Conservation (phyloP, 2,329 filamentous ascomycete species). For the Ophiosphaerella herpotricha region DNA sequence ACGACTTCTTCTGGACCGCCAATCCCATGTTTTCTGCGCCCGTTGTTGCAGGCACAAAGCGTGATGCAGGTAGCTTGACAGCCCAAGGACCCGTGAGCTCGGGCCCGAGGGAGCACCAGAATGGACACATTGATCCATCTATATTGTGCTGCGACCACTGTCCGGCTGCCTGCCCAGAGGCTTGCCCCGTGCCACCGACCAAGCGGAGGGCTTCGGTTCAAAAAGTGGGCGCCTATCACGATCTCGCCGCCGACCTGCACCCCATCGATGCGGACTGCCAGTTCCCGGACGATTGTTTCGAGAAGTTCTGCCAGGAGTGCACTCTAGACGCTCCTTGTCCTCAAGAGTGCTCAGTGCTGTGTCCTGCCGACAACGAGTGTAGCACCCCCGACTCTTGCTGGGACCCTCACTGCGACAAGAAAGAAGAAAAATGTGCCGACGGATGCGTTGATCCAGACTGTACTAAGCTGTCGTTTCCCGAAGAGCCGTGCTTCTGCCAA, state of each 20-base stretch:
- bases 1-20: slow-evolving; percentile 28
- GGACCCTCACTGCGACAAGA: slow-evolving; percentile 42
- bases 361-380: slow-evolving; percentile 28
- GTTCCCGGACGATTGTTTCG: slow-evolving; percentile 41
- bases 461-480: slow-evolving; percentile 36
- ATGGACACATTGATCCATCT: slow-evolving; percentile 30
- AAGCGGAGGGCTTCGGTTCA: slow-evolving; percentile 41
- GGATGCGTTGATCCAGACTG: slow-evolving; percentile 43
- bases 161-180: slow-evolving; percentile 25
- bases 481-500: slow-evolving; percentile 41
- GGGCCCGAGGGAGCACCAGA: slow-evolving; percentile 21
- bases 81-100: slow-evolving; percentile 17
- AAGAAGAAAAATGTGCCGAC: slow-evolving; percentile 33
- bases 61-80: slow-evolving; percentile 29
- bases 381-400: slow-evolving; percentile 35
- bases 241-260: slow-evolving; percentile 18
- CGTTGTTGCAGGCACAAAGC: slow-evolving; percentile 40
- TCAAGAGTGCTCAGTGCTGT: slow-evolving; percentile 25
- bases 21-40: slow-evolving; percentile 35
- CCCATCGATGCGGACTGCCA: slow-evolving; percentile 31
- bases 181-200: slow-evolving; percentile 28
- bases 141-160: slow-evolving; percentile 36
- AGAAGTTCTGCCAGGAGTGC: slow-evolving; percentile 44
- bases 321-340: slow-evolving; percentile 34
- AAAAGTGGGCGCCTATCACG: slow-evolving; percentile 40